Conservation (phyloP, 331 rosid genomes). For the Stylosanthes scabra region DNA sequence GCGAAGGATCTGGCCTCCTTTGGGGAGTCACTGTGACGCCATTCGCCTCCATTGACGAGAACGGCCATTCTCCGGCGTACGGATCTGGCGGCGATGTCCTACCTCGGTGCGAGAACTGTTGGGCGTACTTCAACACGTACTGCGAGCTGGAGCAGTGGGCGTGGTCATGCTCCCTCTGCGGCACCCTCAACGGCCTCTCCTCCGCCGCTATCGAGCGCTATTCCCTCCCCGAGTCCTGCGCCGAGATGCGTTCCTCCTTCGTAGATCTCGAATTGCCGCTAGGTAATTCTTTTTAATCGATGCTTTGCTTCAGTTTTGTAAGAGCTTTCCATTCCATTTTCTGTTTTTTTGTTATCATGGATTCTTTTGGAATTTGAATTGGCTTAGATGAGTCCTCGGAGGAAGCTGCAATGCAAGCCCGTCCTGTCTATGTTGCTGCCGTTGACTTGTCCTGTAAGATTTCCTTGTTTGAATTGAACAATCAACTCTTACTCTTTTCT, state of each 20-base stretch:
- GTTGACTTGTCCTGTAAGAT: conserved; percentile 92
- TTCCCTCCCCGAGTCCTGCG: conserved; percentile 76
- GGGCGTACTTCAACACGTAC: conserved; percentile 87
- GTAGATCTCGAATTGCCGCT: conserved; percentile 86
- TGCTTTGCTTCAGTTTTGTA: neutral
- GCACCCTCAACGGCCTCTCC: conserved; percentile 83
- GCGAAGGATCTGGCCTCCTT: conserved; percentile 84
- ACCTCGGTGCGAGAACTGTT: conserved; percentile 97
- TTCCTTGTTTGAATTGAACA: no score
- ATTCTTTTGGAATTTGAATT: no score
- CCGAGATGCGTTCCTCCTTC: conserved; percentile 92
- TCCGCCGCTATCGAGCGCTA: conserved; percentile 77
- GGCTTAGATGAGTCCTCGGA: conserved; percentile 58
- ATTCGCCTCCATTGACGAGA: conserved; percentile 75
- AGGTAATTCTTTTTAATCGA: conserved; percentile 8
- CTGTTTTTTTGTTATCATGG: neutral
- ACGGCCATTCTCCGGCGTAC: conserved; percentile 63
- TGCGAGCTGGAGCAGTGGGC: conserved; percentile 95
- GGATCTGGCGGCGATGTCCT: conserved; percentile 74
- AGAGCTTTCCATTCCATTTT: neutral
- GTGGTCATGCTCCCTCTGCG: conserved; percentile 90
- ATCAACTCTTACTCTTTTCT: no score
- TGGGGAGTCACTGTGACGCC: conserved; percentile 96
- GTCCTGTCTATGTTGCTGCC: conserved; percentile 97
- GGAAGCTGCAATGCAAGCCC: conserved; percentile 66